A percentile compares a stretch with the other conserved stretches of the same genome.
Evolutionary conservation across 768 basidiomycete genomes (phyloP).

Genomic region (Myochromella boudieri): DNA sequence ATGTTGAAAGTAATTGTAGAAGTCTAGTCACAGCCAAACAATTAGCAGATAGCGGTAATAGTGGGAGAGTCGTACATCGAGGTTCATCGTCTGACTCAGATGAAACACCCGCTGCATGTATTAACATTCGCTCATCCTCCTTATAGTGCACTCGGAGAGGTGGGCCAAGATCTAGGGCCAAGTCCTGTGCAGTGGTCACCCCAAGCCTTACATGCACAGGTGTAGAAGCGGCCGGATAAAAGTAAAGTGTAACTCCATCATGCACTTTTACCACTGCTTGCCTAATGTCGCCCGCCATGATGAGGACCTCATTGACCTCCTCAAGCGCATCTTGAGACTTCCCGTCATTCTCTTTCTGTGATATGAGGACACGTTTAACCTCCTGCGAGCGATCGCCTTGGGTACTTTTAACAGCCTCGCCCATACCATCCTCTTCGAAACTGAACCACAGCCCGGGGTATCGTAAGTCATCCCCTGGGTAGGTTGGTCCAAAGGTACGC

Average conservation of each 20-base stretch:
- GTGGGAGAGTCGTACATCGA: slow-evolving; percentile 40
- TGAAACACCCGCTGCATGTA: slow-evolving; percentile 56
- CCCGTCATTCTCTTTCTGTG: slow-evolving; percentile 61
- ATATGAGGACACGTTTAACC: slow-evolving; percentile 73
- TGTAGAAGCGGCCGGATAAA: slow-evolving; percentile 53
- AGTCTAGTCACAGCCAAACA: no score
- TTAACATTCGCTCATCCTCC: slow-evolving; percentile 86
- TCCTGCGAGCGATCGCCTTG: slow-evolving; percentile 67
- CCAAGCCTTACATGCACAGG: slow-evolving; percentile 66
- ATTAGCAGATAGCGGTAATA: background rate
- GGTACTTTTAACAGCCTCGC: slow-evolving; percentile 52
- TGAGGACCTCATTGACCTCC: slow-evolving; percentile 62
- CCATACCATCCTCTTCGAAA: slow-evolving; percentile 72
- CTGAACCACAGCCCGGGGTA: slow-evolving; percentile 86
- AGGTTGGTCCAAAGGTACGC: slow-evolving; percentile 80
- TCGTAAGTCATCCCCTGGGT: slow-evolving; percentile 69
- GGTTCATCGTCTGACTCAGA: slow-evolving; percentile 49
- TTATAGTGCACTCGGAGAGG: slow-evolving; percentile 81
- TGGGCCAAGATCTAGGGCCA: slow-evolving; percentile 75
- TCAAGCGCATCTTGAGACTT: slow-evolving; percentile 67
- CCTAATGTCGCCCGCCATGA: slow-evolving; percentile 72
- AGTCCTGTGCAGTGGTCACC: slow-evolving; percentile 80
- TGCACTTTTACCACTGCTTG: slow-evolving; percentile 74
- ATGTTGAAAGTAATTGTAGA: slow-evolving; percentile 92
- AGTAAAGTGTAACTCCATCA: slow-evolving; percentile 68